A percentile compares a stretch with the other conserved stretches of the same genome.
Conservation (phyloP, 1,284 basidiomycete genomes). For the Ganoderma lucidum region DNA sequence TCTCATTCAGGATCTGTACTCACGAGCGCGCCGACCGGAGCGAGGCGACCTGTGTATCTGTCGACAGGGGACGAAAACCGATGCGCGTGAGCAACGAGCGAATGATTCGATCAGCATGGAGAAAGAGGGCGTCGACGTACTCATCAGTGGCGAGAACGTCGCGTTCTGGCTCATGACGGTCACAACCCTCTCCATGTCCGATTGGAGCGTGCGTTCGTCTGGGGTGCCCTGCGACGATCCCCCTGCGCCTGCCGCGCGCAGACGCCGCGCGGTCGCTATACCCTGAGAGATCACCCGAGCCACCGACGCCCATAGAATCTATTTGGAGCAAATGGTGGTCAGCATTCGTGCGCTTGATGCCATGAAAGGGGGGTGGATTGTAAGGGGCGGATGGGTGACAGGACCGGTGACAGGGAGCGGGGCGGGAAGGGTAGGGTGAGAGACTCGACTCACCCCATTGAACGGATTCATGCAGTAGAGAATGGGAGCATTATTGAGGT, state of each 20-base stretch:
- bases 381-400: background rate
- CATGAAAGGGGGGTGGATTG: background rate
- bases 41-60: slow-evolving; percentile 27
- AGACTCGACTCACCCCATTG: slow-evolving; percentile 23
- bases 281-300: slow-evolving; percentile 28
- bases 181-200: slow-evolving; percentile 17
- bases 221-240: slow-evolving; percentile 19
- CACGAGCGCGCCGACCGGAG: slow-evolving; percentile 7
- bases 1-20: slow-evolving; percentile 4
- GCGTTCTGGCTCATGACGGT: slow-evolving; percentile 28
- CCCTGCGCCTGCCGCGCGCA: slow-evolving; percentile 22
- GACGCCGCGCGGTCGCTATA: slow-evolving; percentile 19
- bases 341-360: background rate
- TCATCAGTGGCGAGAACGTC: slow-evolving; percentile 28
- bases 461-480: slow-evolving; percentile 31
- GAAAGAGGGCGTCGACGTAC: slow-evolving; percentile 20
- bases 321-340: background rate
- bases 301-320: slow-evolving; percentile 32
- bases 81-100: slow-evolving; percentile 18
- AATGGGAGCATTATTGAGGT: slow-evolving; percentile 18
- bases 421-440: background rate
- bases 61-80: slow-evolving; percentile 12
- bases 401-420: too few relatives aligned
- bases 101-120: slow-evolving; percentile 22
- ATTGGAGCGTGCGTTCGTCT: slow-evolving; percentile 26